A percentile compares a stretch with the other conserved stretches of the same genome.
Evolutionary conservation across 2,329 filamentous ascomycete genomes (phyloP).

Genomic region (Aspergillus sp.): DNA sequence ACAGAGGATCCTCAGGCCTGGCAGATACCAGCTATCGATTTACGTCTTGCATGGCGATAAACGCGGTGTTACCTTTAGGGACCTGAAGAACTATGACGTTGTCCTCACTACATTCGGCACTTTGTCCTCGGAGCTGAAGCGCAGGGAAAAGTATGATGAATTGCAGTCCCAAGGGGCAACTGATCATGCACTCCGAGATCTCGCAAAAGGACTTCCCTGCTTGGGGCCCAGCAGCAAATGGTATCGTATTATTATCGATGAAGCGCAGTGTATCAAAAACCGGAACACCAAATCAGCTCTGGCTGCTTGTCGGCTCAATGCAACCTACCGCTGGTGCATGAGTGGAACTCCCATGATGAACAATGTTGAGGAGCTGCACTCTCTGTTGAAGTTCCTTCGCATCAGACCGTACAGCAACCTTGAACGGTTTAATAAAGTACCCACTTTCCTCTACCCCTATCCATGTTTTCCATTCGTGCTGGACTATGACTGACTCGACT

Average conservation of each 20-base stretch:
- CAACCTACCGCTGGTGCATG: slow-evolving; percentile 68
- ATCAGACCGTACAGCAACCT: slow-evolving; percentile 72
- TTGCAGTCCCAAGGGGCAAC: slow-evolving; percentile 47
- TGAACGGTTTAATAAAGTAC: slow-evolving; percentile 58
- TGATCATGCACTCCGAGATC: slow-evolving; percentile 14
- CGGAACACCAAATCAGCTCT: slow-evolving; percentile 59
- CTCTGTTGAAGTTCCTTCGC: slow-evolving; percentile 71
- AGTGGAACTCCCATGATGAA: slow-evolving; percentile 92
- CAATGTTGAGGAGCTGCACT: slow-evolving; percentile 71
- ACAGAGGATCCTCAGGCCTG: slow-evolving; percentile 60
- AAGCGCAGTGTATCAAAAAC: slow-evolving; percentile 81
- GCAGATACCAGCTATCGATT: slow-evolving; percentile 58
- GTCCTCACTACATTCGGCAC: slow-evolving; percentile 79
- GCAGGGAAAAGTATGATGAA: slow-evolving; percentile 52
- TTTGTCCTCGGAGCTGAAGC: slow-evolving; percentile 64
- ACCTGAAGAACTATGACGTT: slow-evolving; percentile 66
- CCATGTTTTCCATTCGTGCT: not conserved
- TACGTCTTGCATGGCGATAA: slow-evolving; percentile 67
- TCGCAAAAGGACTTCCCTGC: slow-evolving; percentile 50
- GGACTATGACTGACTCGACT: not conserved
- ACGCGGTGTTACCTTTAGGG: slow-evolving; percentile 54
- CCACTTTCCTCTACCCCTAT: slow-evolving; percentile 17
- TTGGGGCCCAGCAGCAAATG: slow-evolving; percentile 61
- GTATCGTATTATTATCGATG: slow-evolving; percentile 72
- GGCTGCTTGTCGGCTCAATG: slow-evolving; percentile 58